Conservation (phyloP, 441 rosid species). For the Dalechampia spathulata region DNA sequence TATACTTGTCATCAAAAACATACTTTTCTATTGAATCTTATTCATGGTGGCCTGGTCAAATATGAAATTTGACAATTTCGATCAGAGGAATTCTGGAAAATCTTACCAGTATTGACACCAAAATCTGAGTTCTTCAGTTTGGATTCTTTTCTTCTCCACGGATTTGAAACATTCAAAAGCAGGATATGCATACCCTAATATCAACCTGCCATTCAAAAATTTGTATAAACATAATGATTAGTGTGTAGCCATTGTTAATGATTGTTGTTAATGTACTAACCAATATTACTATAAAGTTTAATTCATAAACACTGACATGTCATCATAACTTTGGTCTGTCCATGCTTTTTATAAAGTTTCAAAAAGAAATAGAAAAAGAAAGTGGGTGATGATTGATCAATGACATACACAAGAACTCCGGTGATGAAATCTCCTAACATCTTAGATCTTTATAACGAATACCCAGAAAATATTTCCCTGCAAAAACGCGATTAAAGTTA, state of each 20-base stretch:
- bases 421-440: conserved; percentile 60
- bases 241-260: too few species aligned
- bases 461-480: conserved; percentile 23
- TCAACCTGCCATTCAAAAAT: conserved; percentile 31
- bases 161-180: conserved; percentile 72
- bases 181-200: conserved; percentile 78
- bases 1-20: not conserved
- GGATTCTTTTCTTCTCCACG: conserved; percentile 56
- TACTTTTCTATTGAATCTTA: not conserved
- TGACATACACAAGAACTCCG: conserved; percentile 43
- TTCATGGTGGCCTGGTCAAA: too few species aligned
- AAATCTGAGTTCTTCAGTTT: conserved; percentile 55
- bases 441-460: conserved; percentile 15
- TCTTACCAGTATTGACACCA: conserved; percentile 95
- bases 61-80: too few species aligned
- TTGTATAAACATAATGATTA: too few species aligned
- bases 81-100: too few species aligned
- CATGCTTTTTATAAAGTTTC: too few species aligned
- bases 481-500: not conserved
- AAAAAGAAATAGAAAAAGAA: not conserved
- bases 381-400: conserved; percentile 1
- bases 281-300: too few species aligned
- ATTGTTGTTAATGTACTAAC: too few species aligned
- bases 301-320: too few species aligned
- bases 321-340: too few species aligned